Evolutionary conservation across 805 yeast genomes (phyloP).

Genomic region (Saturnispora quitensis): DNA sequence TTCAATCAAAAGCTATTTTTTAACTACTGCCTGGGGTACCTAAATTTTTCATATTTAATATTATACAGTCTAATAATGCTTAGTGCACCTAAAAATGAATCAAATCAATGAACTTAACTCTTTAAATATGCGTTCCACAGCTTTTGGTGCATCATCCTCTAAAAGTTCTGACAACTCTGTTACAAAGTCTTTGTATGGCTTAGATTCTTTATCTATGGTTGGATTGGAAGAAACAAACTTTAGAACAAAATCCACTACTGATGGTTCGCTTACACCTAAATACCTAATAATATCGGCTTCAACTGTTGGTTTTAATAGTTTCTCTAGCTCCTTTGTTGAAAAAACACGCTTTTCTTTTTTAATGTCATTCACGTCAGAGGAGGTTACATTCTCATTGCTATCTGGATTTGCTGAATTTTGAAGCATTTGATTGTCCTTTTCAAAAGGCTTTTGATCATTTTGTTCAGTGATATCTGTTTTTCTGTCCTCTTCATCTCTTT

Average conservation of each 20-base stretch:
- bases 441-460: slow-evolving; percentile 11
- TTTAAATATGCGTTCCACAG: slow-evolving; percentile 14
- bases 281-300: slow-evolving; percentile 40
- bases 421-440: background rate
- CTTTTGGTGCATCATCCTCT: slow-evolving; percentile 34
- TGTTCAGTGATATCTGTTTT: slow-evolving; percentile 16
- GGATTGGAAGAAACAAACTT: slow-evolving; percentile 30
- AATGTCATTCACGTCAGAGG: background rate
- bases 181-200: slow-evolving; percentile 29
- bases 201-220: slow-evolving; percentile 20
- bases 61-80: background rate
- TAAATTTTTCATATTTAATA: background rate
- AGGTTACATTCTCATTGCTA: background rate
- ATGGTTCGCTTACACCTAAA: slow-evolving; percentile 45
- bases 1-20: too few species aligned
- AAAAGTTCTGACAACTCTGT: slow-evolving; percentile 40
- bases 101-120: slow-evolving; percentile 3
- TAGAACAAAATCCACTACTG: slow-evolving; percentile 36
- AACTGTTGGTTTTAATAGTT: slow-evolving; percentile 22
- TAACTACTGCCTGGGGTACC: too few species aligned
- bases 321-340: background rate
- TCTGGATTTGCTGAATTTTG: background rate
- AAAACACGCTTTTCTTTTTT: background rate
- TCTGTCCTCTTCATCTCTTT: slow-evolving; percentile 28
- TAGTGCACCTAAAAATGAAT: background rate